A percentile compares a stretch with the other conserved stretches of the same genome.
Conservation (phyloP, 805 yeast genomes). For the Schwanniomyces occidentalis region DNA sequence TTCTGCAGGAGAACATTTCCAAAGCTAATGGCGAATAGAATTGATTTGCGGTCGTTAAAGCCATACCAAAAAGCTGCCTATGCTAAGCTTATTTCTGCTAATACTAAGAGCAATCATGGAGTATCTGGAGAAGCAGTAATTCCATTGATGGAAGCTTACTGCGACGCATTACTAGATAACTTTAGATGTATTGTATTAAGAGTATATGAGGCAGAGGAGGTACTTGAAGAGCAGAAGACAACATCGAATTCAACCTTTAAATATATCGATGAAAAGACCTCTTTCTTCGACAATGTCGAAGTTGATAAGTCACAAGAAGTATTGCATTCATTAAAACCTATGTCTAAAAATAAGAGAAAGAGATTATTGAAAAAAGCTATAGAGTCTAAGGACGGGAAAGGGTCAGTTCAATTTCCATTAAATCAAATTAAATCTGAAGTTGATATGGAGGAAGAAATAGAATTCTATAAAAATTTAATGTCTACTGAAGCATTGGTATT, state of each 20-base stretch:
- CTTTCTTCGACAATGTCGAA: slow-evolving; percentile 2
- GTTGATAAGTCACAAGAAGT: slow-evolving; percentile 4
- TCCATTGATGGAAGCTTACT: slow-evolving; percentile 18
- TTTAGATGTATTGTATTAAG: slow-evolving; percentile 16
- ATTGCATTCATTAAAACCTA: slow-evolving; percentile 14
- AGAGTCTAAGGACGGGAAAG: slow-evolving; percentile 1
- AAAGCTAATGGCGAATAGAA: slow-evolving; percentile 13
- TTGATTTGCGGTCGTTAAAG: slow-evolving; percentile 12
- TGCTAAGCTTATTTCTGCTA: slow-evolving; percentile 17
- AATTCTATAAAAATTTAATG: slow-evolving; percentile 33
- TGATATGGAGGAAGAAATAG: slow-evolving; percentile 15
- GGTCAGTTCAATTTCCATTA: not conserved
- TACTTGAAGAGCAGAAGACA: slow-evolving; percentile 1
- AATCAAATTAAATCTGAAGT: slow-evolving; percentile 7
- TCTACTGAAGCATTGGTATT: slow-evolving; percentile 43
- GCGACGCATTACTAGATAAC: slow-evolving; percentile 9
- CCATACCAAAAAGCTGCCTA: slow-evolving; percentile 17
- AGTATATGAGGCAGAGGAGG: slow-evolving; percentile 10
- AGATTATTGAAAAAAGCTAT: slow-evolving; percentile 15
- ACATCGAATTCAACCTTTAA: not conserved
- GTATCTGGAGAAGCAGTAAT: slow-evolving; percentile 17
- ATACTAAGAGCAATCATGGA: slow-evolving; percentile 17
- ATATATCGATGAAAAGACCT: not conserved
- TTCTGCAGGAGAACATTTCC: slow-evolving; percentile 11
- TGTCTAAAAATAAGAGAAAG: slow-evolving; percentile 19